Conservation (phyloP, 805 yeast genomes). For the Clavispora fructus region DNA sequence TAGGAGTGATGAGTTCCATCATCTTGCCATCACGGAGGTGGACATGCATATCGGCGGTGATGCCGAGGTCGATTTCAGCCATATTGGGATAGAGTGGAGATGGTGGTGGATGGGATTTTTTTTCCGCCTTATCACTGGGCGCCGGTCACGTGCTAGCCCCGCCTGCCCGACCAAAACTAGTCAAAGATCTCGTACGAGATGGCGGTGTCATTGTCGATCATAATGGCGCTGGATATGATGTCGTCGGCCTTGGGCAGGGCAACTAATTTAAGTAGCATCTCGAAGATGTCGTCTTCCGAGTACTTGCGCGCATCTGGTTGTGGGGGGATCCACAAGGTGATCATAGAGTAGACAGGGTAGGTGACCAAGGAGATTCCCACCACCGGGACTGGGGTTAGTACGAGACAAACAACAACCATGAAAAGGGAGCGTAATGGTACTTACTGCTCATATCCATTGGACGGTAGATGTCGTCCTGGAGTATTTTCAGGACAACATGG, state of each 20-base stretch:
- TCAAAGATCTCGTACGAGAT: background rate
- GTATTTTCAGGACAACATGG: background rate
- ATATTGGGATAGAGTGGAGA: slow-evolving; percentile 1
- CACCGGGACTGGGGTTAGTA: slow-evolving; percentile 9
- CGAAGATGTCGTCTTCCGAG: background rate
- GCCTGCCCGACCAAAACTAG: background rate
- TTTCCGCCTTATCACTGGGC: background rate
- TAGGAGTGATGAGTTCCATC: slow-evolving; percentile 90
- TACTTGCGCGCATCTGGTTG: background rate
- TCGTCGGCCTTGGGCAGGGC: background rate
- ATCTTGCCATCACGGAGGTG: slow-evolving; percentile 91
- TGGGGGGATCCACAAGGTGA: slow-evolving; percentile 10
- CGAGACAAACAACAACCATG: too few relatives aligned
- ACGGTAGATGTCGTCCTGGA: background rate
- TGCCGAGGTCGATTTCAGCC: slow-evolving; percentile 50
- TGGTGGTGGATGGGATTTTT: background rate
- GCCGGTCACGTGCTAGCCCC: background rate
- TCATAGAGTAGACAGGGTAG: slow-evolving; percentile 3
- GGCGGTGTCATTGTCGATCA: background rate
- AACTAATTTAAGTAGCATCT: background rate
- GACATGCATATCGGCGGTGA: slow-evolving; percentile 90
- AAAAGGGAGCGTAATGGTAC: background rate
- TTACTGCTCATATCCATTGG: background rate
- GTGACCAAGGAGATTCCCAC: slow-evolving; percentile 6
- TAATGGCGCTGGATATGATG: background rate